Conservation (phyloP, 78 protist species). For the Dictyostelium capitatum region DNA sequence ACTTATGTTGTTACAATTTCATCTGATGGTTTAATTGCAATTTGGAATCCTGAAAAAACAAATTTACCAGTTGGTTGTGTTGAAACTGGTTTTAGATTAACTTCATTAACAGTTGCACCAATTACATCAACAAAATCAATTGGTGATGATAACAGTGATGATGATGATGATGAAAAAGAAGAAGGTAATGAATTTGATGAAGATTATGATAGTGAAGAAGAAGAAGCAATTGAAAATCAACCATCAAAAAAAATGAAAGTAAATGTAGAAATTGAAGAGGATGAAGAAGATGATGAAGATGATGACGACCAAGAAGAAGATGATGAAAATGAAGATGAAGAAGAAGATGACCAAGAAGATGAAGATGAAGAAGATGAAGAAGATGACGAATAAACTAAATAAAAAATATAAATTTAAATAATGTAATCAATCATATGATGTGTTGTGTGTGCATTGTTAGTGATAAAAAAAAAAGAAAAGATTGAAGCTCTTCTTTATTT, state of each 20-base stretch:
- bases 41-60: constrained; percentile 53
- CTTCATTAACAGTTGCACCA: constrained; percentile 13
- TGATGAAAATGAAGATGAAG: background rate
- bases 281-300: background rate
- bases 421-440: too few species aligned
- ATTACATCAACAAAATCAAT: background rate
- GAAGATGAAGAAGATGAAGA: constrained; percentile 9
- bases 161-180: background rate
- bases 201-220: constrained; percentile 28
- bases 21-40: constrained; percentile 44
- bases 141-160: background rate
- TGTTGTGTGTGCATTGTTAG: too few species aligned
- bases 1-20: constrained; percentile 43
- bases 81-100: constrained; percentile 64
- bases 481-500: too few species aligned
- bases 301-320: background rate
- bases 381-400: constrained; percentile 13
- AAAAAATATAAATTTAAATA: background rate
- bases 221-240: constrained; percentile 14
- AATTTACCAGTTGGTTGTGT: constrained; percentile 59
- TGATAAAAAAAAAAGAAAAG: background rate
- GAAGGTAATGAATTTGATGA: constrained; percentile 2
- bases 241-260: constrained; percentile 7
- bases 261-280: constrained; percentile 28
- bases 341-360: background rate